A percentile compares a stretch with the other conserved stretches of the same genome.
Evolutionary conservation across 2,329 filamentous ascomycete species (phyloP).

Genomic region (Pyricularia sp.): DNA sequence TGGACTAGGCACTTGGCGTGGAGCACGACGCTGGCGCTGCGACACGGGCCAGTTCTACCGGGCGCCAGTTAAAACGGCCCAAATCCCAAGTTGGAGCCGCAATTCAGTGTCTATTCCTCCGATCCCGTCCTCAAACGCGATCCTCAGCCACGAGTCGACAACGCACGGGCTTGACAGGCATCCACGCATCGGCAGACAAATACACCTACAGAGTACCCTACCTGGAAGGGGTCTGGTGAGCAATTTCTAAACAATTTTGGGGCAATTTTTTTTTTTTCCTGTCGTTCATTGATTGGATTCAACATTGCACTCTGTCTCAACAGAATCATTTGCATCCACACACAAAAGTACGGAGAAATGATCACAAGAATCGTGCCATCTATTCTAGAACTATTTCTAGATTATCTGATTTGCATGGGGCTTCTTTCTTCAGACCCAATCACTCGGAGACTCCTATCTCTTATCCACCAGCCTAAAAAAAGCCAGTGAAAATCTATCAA

Average conservation of each 20-base stretch:
- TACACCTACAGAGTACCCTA: too few relatives aligned
- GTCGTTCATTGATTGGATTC: background rate
- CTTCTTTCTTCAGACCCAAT: background rate
- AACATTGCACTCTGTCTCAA: background rate
- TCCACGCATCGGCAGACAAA: background rate
- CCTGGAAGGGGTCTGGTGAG: background rate
- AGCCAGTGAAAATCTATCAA: too few relatives aligned
- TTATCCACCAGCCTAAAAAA: background rate
- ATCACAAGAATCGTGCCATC: background rate
- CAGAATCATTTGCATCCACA: background rate
- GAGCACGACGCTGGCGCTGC: background rate
- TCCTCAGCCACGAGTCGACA: constrained; percentile 1
- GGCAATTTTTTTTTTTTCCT: background rate
- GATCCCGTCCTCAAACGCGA: background rate
- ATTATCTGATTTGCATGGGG: background rate
- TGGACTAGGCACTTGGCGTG: background rate
- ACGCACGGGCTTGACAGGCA: background rate
- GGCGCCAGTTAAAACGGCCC: constrained; percentile 1
- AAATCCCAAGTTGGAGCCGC: background rate
- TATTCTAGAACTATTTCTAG: too few relatives aligned
- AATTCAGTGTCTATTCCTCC: background rate
- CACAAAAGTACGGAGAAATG: background rate
- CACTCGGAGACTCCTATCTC: background rate
- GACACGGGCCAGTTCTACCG: background rate
- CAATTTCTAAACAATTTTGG: background rate